Percentiles rank a stretch among this genome's conserved stretches.
Conservation (phyloP, 2,329 filamentous ascomycete species). For the Zymoseptoria brevis region DNA sequence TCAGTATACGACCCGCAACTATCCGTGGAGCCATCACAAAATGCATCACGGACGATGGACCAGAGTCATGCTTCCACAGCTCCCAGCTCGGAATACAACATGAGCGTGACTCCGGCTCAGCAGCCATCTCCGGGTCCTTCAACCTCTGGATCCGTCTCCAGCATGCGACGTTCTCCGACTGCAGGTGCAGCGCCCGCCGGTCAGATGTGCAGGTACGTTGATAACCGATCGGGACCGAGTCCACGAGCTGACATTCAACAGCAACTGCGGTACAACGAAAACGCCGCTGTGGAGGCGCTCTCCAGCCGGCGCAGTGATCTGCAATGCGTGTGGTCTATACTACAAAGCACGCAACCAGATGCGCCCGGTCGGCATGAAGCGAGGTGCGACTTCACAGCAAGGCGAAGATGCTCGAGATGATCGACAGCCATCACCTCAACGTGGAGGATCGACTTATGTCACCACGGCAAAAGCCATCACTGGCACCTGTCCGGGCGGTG, state of each 20-base stretch:
- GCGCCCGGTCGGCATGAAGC: conserved; percentile 82
- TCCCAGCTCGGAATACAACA: not conserved
- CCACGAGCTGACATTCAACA: conserved; percentile 33
- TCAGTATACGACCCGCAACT: conserved; percentile 6
- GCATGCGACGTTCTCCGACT: conserved; percentile 9
- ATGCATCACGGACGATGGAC: conserved; percentile 3
- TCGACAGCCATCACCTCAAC: conserved; percentile 34
- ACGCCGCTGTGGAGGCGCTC: conserved; percentile 93
- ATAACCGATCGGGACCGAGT: not conserved
- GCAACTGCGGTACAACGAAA: conserved; percentile 89
- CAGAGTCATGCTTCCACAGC: conserved; percentile 1
- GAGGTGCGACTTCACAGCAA: conserved; percentile 45
- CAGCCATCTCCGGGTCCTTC: conserved; percentile 8
- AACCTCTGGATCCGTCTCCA: conserved; percentile 1
- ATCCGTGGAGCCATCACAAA: conserved; percentile 1
- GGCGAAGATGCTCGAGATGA: conserved; percentile 32
- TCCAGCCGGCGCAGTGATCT: conserved; percentile 87
- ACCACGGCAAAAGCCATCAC: conserved; percentile 64
- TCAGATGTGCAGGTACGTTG: conserved; percentile 62
- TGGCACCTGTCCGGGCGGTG: conserved; percentile 92
- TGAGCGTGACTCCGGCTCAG: not conserved
- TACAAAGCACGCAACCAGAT: conserved; percentile 86
- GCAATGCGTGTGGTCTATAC: conserved; percentile 95
- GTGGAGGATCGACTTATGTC: conserved; percentile 58
- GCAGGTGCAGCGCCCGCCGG: conserved; percentile 39